phyloP scores from a whole-genome alignment of 2,329 filamentous ascomycete genomes.

The Epichloe gansuensis region DNA sequence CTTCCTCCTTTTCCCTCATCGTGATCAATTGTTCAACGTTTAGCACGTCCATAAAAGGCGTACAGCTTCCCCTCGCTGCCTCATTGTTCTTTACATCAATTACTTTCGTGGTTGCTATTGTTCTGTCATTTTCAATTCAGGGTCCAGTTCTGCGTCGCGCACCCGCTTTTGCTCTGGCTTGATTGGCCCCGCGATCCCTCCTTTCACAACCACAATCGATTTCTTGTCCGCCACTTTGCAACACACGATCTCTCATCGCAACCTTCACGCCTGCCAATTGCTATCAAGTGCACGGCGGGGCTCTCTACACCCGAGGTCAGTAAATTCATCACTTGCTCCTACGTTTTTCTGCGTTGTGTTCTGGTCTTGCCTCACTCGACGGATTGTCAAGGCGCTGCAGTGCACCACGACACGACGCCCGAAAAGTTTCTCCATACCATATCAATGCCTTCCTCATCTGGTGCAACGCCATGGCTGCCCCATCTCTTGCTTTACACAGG shows the following conservation, averaged over 20 bases:
- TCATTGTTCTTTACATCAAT: not conserved
- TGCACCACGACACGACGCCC: not conserved
- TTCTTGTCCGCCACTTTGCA: slow-evolving; percentile 5
- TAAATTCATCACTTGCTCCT: not conserved
- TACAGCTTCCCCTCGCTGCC: not conserved
- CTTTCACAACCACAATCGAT: slow-evolving; percentile 5
- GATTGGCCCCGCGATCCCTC: slow-evolving; percentile 6
- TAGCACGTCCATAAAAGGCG: not conserved
- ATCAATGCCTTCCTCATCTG: not conserved
- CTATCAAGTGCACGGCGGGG: not conserved
- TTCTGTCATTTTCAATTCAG: not conserved
- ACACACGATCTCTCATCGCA: not conserved
- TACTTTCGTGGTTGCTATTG: slow-evolving; percentile 1
- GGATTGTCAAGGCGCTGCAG: not conserved
- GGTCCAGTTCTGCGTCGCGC: not conserved
- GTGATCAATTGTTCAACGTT: not conserved
- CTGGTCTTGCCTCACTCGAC: not conserved
- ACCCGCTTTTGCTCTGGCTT: not conserved
- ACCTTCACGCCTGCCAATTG: not conserved
- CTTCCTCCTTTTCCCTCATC: not conserved
- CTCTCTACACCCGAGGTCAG: slow-evolving; percentile 1
- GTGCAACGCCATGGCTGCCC: not conserved
- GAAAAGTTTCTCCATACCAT: not conserved
- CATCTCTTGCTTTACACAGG: not conserved
- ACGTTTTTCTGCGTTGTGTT: not conserved